These are phyloP conservation scores for Hansenula sp. DNA, from an alignment of 1,139 yeast species.

Conservation along the genomic window DNA sequence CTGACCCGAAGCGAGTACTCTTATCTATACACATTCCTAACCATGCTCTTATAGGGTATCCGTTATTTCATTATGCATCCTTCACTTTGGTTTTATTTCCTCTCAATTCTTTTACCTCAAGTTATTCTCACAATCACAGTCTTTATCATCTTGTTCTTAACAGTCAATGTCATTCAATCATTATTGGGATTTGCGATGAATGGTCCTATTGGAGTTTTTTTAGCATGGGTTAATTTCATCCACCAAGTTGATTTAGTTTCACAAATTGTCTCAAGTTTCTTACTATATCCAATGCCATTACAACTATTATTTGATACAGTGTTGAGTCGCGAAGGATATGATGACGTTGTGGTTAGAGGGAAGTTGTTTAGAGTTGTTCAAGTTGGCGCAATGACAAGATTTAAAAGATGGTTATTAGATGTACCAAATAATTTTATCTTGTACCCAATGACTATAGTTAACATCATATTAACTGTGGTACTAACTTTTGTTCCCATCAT, in stretches of 20 bases:
- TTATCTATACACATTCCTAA: neutral
- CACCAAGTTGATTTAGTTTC: conserved; percentile 51
- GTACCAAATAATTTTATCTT: conserved; percentile 25
- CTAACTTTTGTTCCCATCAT: conserved; percentile 54
- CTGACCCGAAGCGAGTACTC: too few relatives aligned
- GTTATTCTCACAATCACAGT: conserved; percentile 39
- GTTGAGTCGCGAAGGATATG: conserved; percentile 43
- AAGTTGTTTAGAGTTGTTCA: conserved; percentile 33
- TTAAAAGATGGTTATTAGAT: conserved; percentile 19
- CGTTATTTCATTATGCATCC: conserved; percentile 40
- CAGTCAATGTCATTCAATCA: conserved; percentile 33
- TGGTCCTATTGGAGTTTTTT: conserved; percentile 7
- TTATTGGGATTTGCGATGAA: neutral
- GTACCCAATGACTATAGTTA: conserved; percentile 31
- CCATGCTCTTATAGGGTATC: conserved; percentile 33
- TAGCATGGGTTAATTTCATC: conserved; percentile 49
- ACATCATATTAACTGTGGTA: conserved; percentile 26
- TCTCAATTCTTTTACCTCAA: conserved; percentile 48
- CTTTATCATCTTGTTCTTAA: conserved; percentile 34
- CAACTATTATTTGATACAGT: conserved; percentile 54
- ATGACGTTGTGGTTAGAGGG: conserved; percentile 44
- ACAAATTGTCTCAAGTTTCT: conserved; percentile 40
- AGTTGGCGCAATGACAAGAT: conserved; percentile 19
- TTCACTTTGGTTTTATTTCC: conserved; percentile 47
- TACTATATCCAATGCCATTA: conserved; percentile 57